Conservation (phyloP, 129 eudicot genomes). For the Kitagawia praeruptora region DNA sequence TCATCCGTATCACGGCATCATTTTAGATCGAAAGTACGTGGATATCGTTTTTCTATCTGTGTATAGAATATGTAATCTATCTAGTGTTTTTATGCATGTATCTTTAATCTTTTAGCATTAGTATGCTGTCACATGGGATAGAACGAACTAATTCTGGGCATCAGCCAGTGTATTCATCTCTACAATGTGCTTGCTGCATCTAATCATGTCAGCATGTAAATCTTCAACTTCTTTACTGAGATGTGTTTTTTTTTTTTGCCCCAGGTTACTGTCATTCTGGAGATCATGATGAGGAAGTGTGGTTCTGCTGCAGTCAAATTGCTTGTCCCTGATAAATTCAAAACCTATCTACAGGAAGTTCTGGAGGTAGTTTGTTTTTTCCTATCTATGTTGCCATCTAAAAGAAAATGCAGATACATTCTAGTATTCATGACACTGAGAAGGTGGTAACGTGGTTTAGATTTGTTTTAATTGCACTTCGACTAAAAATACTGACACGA, state of each 20-base stretch:
- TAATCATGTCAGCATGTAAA: slow-evolving; percentile 1
- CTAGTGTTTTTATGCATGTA: background rate
- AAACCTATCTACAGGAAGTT: slow-evolving; percentile 49
- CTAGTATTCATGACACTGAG: background rate
- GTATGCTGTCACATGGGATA: background rate
- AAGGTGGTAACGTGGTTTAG: background rate
- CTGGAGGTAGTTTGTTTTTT: slow-evolving; percentile 39
- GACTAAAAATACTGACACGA: background rate
- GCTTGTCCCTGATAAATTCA: slow-evolving; percentile 56
- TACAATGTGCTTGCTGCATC: background rate
- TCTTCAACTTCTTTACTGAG: slow-evolving; percentile 7
- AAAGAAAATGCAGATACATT: background rate
- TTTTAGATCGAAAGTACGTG: slow-evolving; percentile 72
- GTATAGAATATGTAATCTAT: background rate
- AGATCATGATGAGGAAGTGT: slow-evolving; percentile 85
- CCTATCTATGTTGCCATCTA: background rate
- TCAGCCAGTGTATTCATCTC: background rate
- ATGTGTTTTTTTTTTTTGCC: background rate
- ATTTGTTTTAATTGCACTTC: background rate
- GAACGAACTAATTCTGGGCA: background rate
- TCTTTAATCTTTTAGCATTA: background rate
- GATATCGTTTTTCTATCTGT: background rate
- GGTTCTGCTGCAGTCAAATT: slow-evolving; percentile 61
- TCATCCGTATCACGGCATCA: slow-evolving; percentile 91
- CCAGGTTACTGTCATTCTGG: slow-evolving; percentile 82